phyloP scores from a whole-genome alignment of 768 basidiomycete species.

The Tulasnella sp. region DNA sequence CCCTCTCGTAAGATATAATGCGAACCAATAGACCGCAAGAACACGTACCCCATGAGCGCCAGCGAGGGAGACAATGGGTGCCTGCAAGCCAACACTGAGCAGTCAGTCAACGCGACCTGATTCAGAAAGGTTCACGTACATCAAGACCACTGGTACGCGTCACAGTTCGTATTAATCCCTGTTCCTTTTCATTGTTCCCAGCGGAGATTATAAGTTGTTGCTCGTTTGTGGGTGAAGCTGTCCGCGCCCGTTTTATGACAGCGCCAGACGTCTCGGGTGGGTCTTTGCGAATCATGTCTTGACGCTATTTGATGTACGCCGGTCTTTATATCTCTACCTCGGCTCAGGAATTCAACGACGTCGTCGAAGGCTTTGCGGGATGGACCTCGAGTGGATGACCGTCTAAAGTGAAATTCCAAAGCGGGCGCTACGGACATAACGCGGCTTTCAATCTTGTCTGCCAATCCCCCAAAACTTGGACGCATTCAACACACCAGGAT shows the following conservation, averaged over 20 bases:
- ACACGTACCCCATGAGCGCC: slow-evolving; percentile 78
- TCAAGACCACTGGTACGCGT: slow-evolving; percentile 90
- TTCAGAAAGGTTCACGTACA: slow-evolving; percentile 36
- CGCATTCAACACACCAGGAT: background rate
- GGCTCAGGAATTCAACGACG: background rate
- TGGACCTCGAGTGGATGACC: background rate
- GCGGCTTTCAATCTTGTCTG: background rate
- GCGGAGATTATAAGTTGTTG: slow-evolving; percentile 78
- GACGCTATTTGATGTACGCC: background rate
- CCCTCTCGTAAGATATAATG: slow-evolving; percentile 19
- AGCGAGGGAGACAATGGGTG: slow-evolving; percentile 86
- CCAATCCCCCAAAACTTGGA: slow-evolving; percentile 1
- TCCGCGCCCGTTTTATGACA: slow-evolving; percentile 26
- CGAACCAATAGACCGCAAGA: background rate
- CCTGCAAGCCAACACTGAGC: slow-evolving; percentile 4
- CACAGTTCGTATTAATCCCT: slow-evolving; percentile 77
- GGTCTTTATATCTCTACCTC: background rate
- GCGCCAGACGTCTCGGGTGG: slow-evolving; percentile 21
- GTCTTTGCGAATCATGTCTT: slow-evolving; percentile 19
- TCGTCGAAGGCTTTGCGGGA: background rate
- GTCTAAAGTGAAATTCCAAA: background rate
- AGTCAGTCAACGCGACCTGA: background rate
- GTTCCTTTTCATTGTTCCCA: slow-evolving; percentile 64
- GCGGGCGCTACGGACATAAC: background rate
- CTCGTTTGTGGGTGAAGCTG: slow-evolving; percentile 23